A percentile compares a stretch with the other conserved stretches of the same genome.
Evolutionary conservation across 768 basidiomycete genomes (phyloP).

Genomic region (Hypholoma fasciculare): DNA sequence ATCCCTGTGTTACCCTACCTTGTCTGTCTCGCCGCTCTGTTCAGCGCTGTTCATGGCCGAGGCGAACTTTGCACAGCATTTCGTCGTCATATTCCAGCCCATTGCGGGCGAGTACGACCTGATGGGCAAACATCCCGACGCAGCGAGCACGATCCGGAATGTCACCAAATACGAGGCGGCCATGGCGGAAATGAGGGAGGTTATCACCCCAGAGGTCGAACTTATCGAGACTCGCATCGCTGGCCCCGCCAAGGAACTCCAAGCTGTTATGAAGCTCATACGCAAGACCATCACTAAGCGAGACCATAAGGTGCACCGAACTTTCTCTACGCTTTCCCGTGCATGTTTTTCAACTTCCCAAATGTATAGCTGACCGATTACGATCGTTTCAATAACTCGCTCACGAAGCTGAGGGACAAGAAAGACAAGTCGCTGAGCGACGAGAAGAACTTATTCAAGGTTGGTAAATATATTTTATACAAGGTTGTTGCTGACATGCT

Average conservation of each 20-base stretch:
- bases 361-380: constrained; percentile 76
- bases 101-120: constrained; percentile 78
- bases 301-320: constrained; percentile 82
- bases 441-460: constrained; percentile 97
- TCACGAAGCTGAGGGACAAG: constrained; percentile 96
- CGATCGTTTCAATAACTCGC: constrained; percentile 94
- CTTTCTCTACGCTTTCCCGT: not conserved
- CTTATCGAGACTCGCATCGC: constrained; percentile 87
- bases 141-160: constrained; percentile 75
- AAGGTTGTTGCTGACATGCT: constrained; percentile 10
- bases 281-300: constrained; percentile 95
- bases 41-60: constrained; percentile 69
- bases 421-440: constrained; percentile 96
- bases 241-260: constrained; percentile 87
- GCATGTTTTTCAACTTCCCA: not conserved
- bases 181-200: constrained; percentile 80
- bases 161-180: constrained; percentile 69
- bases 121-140: constrained; percentile 73
- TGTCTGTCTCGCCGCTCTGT: not conserved
- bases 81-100: constrained; percentile 62
- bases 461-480: constrained; percentile 21
- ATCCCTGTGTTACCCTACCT: not conserved
- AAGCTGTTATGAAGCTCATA: constrained; percentile 82
- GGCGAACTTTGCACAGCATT: constrained; percentile 63
- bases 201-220: constrained; percentile 88